Evolutionary conservation across 768 basidiomycete genomes (phyloP).

Genomic region (Kwoniella dejecticola): DNA sequence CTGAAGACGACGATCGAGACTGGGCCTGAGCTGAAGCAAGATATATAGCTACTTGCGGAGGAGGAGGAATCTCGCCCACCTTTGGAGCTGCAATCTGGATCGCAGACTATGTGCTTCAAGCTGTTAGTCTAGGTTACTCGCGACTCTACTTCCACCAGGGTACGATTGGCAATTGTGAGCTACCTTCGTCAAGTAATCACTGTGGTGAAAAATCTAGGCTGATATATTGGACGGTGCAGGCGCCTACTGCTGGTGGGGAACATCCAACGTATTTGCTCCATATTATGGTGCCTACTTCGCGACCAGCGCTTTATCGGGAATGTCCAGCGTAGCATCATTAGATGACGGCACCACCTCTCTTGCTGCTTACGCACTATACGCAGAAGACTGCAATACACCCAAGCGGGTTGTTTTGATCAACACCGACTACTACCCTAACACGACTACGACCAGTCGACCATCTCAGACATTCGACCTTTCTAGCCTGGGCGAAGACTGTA

Average conservation of each 20-base stretch:
- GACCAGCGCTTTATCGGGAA: conserved; percentile 56
- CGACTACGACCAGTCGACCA: conserved; percentile 44
- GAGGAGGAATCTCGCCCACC: conserved; percentile 58
- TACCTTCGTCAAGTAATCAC: background rate
- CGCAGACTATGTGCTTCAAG: conserved; percentile 58
- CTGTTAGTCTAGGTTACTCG: conserved; percentile 55
- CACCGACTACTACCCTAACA: conserved; percentile 56
- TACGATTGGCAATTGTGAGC: conserved; percentile 55
- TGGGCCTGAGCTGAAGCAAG: background rate
- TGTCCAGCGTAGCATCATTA: conserved; percentile 54
- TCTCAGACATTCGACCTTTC: conserved; percentile 49
- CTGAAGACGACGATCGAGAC: background rate
- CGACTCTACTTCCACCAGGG: conserved; percentile 59
- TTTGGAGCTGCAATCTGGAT: conserved; percentile 59
- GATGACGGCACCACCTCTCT: conserved; percentile 54
- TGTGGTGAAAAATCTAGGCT: too few relatives aligned
- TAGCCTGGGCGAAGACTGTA: conserved; percentile 34
- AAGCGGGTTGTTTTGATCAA: conserved; percentile 56
- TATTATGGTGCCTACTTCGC: conserved; percentile 58
- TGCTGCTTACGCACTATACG: conserved; percentile 54
- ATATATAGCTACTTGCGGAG: conserved; percentile 56
- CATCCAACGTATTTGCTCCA: conserved; percentile 54
- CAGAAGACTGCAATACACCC: conserved; percentile 32
- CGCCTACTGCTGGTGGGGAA: conserved; percentile 58
- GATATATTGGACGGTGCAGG: too few relatives aligned